Evolutionary conservation across 1,284 basidiomycete species (phyloP).

Genomic region (Fistulina hepatica): DNA sequence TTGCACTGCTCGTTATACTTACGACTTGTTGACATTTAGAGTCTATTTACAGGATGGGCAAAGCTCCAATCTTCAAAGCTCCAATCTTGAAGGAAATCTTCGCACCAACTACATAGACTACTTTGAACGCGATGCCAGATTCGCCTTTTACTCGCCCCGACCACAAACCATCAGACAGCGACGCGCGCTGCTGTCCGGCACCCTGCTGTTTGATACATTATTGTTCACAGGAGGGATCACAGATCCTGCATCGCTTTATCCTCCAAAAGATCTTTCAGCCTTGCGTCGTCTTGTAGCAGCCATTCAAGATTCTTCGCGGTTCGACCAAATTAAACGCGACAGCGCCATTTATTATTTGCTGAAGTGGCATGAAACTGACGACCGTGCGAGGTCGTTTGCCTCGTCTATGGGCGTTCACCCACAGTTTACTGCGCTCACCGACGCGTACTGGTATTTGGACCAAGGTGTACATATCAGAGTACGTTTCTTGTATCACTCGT

Average conservation of each 20-base stretch:
- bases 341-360: slow-evolving; percentile 68
- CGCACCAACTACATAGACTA: too few relatives aligned
- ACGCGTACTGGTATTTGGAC: slow-evolving; percentile 75
- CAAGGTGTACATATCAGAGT: slow-evolving; percentile 51
- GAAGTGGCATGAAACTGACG: slow-evolving; percentile 63
- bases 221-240: slow-evolving; percentile 52
- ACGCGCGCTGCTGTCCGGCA: slow-evolving; percentile 47
- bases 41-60: too few relatives aligned
- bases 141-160: background rate
- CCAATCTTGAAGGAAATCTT: too few relatives aligned
- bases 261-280: slow-evolving; percentile 43
- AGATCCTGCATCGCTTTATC: slow-evolving; percentile 49
- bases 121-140: too few relatives aligned
- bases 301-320: slow-evolving; percentile 44
- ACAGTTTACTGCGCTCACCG: slow-evolving; percentile 58
- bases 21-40: too few relatives aligned
- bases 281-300: slow-evolving; percentile 47
- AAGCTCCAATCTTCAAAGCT: too few relatives aligned
- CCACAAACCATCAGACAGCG: slow-evolving; percentile 46
- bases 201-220: slow-evolving; percentile 64
- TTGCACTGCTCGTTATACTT: too few relatives aligned
- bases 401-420: slow-evolving; percentile 52
- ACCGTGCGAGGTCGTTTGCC: slow-evolving; percentile 44
- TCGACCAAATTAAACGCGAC: slow-evolving; percentile 67
- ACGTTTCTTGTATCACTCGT: slow-evolving; percentile 21